Evolutionary conservation across 768 basidiomycete species (phyloP).

Genomic region (Russula earlei): DNA sequence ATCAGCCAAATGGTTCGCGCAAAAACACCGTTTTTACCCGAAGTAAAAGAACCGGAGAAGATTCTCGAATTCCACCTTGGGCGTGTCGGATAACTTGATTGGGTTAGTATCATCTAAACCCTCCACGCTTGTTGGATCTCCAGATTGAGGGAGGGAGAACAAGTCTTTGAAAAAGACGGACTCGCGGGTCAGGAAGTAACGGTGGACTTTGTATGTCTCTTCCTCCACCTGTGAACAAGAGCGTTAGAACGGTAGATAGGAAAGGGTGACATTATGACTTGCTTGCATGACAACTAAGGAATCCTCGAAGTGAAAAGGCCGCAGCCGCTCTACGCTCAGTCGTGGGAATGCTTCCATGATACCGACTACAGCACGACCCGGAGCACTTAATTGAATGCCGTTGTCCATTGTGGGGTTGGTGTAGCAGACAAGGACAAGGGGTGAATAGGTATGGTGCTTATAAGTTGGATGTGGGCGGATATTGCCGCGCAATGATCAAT

Average conservation of each 20-base stretch:
- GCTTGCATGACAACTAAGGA: conserved; percentile 4
- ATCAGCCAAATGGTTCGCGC: neutral
- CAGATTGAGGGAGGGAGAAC: conserved; percentile 17
- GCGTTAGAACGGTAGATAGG: neutral
- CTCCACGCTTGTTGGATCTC: conserved; percentile 10
- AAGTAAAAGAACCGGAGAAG: conserved; percentile 20
- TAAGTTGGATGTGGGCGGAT: too few relatives aligned
- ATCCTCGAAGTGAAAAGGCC: conserved; percentile 4
- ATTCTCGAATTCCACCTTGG: conserved; percentile 12
- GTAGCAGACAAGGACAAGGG: too few relatives aligned
- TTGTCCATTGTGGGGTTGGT: too few relatives aligned
- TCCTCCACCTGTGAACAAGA: conserved; percentile 12
- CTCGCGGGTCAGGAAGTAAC: conserved; percentile 16
- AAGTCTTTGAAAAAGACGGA: conserved; percentile 18
- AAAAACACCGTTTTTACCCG: conserved; percentile 5
- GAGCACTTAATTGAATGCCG: too few relatives aligned
- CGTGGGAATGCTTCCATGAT: too few relatives aligned
- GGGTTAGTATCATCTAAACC: conserved; percentile 20
- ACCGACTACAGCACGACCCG: too few relatives aligned
- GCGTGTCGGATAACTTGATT: conserved; percentile 13
- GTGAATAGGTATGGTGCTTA: too few relatives aligned
- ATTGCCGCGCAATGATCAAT: too few relatives aligned
- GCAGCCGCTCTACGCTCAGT: neutral
- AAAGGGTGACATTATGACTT: neutral
- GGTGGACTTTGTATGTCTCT: conserved; percentile 20